Conservation (phyloP, 768 basidiomycete species). For the Russula lepida region DNA sequence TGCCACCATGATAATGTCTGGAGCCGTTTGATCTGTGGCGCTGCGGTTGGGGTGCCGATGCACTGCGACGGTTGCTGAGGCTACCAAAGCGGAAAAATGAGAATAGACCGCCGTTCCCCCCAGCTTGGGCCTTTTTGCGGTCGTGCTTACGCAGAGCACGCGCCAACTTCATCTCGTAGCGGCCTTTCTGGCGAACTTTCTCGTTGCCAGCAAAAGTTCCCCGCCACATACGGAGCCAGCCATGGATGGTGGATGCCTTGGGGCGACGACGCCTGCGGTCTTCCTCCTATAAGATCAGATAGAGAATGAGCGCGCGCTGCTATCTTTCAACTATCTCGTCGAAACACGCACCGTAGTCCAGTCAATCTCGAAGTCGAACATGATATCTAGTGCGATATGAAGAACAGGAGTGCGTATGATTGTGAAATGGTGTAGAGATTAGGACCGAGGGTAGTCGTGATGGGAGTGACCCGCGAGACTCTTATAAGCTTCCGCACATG, state of each 20-base stretch:
- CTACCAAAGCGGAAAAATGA: slow-evolving; percentile 5
- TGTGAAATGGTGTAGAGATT: not conserved
- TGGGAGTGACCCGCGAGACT: not conserved
- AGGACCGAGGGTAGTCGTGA: slow-evolving; percentile 7
- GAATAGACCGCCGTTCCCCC: not conserved
- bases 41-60: not conserved
- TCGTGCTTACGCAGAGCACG: slow-evolving; percentile 1
- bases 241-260: slow-evolving; percentile 22
- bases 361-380: slow-evolving; percentile 17
- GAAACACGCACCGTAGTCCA: slow-evolving; percentile 17
- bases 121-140: not conserved
- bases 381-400: not conserved
- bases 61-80: not conserved
- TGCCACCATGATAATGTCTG: not conserved
- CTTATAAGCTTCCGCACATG: slow-evolving; percentile 2
- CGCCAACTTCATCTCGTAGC: slow-evolving; percentile 21
- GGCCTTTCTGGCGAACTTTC: slow-evolving; percentile 17
- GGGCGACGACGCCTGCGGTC: slow-evolving; percentile 4
- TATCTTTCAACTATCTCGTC: not conserved
- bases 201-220: slow-evolving; percentile 20
- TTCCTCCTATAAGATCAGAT: slow-evolving; percentile 1
- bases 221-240: slow-evolving; percentile 23
- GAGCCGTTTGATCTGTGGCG: slow-evolving; percentile 1
- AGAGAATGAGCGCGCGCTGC: not conserved
- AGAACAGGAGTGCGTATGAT: not conserved